Percentiles rank a stretch among this genome's conserved stretches.
Conservation (phyloP, 2,329 filamentous ascomycete genomes). For the Aspergillus uvarum region DNA sequence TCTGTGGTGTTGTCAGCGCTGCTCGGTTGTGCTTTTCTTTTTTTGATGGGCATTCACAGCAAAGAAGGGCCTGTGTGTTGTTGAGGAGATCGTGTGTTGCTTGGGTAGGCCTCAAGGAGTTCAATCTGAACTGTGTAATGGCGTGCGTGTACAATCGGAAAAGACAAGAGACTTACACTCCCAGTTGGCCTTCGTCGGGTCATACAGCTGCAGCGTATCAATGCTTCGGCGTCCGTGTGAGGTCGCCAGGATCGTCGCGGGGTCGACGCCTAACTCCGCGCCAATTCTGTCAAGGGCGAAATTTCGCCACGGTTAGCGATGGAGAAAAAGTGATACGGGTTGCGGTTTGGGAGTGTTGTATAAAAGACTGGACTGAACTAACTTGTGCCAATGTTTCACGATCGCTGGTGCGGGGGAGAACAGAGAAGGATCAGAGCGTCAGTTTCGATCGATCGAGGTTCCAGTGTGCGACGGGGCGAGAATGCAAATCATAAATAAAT, state of each 20-base stretch:
- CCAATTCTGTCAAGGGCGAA: slow-evolving; percentile 49
- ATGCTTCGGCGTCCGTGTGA: slow-evolving; percentile 90
- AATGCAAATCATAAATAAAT: slow-evolving; percentile 12
- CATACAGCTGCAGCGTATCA: slow-evolving; percentile 75
- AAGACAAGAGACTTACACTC: slow-evolving; percentile 64
- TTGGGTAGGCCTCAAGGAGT: neutral
- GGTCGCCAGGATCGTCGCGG: slow-evolving; percentile 80
- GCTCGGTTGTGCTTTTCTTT: neutral
- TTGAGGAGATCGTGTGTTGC: neutral
- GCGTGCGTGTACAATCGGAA: neutral
- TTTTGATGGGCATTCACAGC: neutral
- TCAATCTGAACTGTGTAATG: neutral
- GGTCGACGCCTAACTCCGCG: slow-evolving; percentile 77
- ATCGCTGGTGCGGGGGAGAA: slow-evolving; percentile 47
- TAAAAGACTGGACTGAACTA: slow-evolving; percentile 26
- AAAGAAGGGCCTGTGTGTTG: neutral
- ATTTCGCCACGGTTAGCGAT: neutral
- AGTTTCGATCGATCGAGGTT: neutral
- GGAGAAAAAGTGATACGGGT: neutral
- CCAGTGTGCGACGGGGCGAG: neutral
- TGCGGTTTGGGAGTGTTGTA: neutral
- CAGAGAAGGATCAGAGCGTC: neutral
- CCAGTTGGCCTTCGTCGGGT: slow-evolving; percentile 85
- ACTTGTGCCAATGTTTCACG: slow-evolving; percentile 64
- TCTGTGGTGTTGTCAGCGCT: slow-evolving; percentile 53